A percentile compares a stretch with the other conserved stretches of the same genome.
phyloP scores from a whole-genome alignment of 345 rosid species.

The Acer negundo region DNA sequence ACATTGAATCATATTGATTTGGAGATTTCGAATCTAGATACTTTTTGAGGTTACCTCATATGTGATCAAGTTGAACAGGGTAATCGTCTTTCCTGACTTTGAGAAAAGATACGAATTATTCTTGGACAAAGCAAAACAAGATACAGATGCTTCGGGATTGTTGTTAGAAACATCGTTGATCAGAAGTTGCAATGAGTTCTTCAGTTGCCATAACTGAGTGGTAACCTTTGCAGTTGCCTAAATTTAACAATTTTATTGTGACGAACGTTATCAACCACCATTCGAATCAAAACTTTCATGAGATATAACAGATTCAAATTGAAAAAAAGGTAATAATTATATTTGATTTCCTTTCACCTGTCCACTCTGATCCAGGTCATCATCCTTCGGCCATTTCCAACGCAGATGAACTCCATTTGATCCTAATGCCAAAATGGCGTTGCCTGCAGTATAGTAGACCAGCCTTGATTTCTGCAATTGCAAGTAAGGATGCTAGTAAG shows the following conservation, averaged over 20 bases:
- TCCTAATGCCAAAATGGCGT: conserved; percentile 48
- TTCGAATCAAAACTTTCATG: background rate
- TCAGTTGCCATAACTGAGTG: conserved; percentile 43
- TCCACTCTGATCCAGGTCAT: conserved; percentile 28
- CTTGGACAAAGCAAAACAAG: conserved; percentile 43
- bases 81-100: conserved; percentile 45
- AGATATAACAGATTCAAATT: background rate
- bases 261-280: conserved; percentile 1
- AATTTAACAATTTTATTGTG: conserved; percentile 7
- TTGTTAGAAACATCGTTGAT: conserved; percentile 32
- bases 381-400: conserved; percentile 43
- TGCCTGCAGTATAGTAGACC: conserved; percentile 44
- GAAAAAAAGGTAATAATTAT: background rate
- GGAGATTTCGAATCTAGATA: background rate
- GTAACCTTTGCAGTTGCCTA: conserved; percentile 37
- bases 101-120: conserved; percentile 49
- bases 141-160: conserved; percentile 28
- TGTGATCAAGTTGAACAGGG: conserved; percentile 40
- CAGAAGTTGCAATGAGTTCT: conserved; percentile 26
- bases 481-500: conserved; percentile 16
- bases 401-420: conserved; percentile 38
- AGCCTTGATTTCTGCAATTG: conserved; percentile 42
- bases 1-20: background rate
- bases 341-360: conserved; percentile 26
- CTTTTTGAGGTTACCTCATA: conserved; percentile 30